These are phyloP conservation scores for Agaricus blazei DNA, from an alignment of 768 basidiomycete genomes.

Conservation along the genomic window DNA sequence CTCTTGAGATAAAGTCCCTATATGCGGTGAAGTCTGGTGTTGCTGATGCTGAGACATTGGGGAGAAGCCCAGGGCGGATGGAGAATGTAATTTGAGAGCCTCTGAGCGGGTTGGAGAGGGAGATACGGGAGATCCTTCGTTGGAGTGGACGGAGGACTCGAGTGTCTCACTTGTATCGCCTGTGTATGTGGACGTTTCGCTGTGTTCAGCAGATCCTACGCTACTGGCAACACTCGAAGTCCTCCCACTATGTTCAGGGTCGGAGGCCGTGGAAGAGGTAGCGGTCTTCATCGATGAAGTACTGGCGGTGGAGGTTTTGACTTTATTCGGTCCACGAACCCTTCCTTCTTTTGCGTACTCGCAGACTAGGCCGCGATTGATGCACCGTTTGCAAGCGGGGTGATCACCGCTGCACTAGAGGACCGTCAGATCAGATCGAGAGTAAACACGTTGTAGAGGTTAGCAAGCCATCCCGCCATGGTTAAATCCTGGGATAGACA, in stretches of 20 bases:
- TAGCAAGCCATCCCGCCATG: not conserved
- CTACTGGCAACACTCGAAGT: conserved; percentile 17
- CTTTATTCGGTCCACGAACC: conserved; percentile 58
- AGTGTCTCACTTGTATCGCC: conserved; percentile 2
- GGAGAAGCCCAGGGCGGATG: not conserved
- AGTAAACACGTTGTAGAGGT: not conserved
- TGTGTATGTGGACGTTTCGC: not conserved
- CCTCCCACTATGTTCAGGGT: conserved; percentile 13
- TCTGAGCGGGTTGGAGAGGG: not conserved
- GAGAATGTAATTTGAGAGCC: not conserved
- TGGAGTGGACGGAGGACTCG: not conserved
- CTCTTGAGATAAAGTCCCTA: conserved; percentile 1
- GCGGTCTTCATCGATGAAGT: conserved; percentile 9
- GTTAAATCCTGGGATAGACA: conserved; percentile 13
- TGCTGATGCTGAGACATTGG: conserved; percentile 5
- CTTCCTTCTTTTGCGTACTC: conserved; percentile 65
- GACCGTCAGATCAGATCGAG: not conserved
- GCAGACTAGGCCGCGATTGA: conserved; percentile 51
- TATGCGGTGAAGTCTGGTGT: not conserved
- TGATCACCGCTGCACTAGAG: conserved; percentile 67
- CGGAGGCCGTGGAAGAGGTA: conserved; percentile 4
- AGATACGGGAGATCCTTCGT: not conserved
- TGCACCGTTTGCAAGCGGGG: conserved; percentile 64
- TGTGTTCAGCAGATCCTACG: conserved; percentile 17
- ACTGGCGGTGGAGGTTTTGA: conserved; percentile 28